Percentiles rank a stretch among this genome's conserved stretches.
These are phyloP conservation scores for Pistacia integerrima DNA, from an alignment of 345 rosid genomes.

Conservation along the genomic window DNA sequence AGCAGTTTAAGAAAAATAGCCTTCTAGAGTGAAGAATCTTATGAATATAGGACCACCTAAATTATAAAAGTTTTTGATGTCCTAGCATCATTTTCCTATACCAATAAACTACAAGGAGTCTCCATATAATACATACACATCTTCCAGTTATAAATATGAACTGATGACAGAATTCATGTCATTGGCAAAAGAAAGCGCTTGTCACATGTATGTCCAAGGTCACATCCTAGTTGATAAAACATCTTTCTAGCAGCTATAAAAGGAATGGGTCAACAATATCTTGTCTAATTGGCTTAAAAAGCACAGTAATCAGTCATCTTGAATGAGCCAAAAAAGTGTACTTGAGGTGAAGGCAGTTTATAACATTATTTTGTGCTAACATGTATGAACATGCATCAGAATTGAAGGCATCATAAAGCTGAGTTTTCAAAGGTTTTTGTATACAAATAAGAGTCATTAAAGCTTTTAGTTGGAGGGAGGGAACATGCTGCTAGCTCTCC, in stretches of 20 bases:
- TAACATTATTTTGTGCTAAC: neutral
- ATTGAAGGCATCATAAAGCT: neutral
- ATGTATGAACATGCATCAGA: neutral
- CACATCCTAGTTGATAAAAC: neutral
- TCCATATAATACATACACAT: neutral
- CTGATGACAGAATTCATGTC: neutral
- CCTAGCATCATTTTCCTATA: neutral
- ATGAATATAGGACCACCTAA: neutral
- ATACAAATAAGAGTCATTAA: no score
- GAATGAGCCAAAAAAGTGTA: neutral
- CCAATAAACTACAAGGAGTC: neutral
- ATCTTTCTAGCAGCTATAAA: neutral
- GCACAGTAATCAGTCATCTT: neutral
- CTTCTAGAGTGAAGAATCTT: neutral
- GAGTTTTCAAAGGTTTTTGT: no score
- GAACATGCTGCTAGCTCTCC: no score
- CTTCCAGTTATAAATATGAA: neutral
- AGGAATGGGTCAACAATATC: neutral
- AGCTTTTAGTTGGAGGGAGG: no score
- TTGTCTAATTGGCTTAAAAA: neutral
- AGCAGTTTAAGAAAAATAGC: neutral
- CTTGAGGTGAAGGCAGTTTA: neutral
- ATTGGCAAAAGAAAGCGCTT: neutral
- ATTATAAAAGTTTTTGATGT: neutral
- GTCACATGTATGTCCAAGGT: neutral